Base-by-base conservation (phyloP, 257 asterid genomes). In the Jacaranda mimosifolia region DNA sequence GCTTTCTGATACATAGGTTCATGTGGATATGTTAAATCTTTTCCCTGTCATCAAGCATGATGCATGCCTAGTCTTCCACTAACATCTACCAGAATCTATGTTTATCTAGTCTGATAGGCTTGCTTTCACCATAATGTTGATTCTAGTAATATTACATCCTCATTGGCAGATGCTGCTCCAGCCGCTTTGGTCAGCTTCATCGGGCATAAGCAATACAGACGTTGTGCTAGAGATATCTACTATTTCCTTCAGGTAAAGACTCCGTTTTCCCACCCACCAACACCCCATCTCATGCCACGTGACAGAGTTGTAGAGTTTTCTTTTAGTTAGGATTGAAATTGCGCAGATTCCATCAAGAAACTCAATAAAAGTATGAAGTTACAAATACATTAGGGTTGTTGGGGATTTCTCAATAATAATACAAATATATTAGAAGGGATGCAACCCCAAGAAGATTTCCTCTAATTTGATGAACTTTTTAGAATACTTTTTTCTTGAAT, bases 181-280 rank as follows among this genome's bases (percentile, higher is more conserved):
- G 80, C 91, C 36, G 56, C 98, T 42, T 84, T 94, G 92, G 96
- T 92, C 63, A 90, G 98, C 91, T 85, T 94, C 85, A 87, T 94
- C 53, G 98, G 98, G 87, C 85, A 86, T 38, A 94, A 88, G 80
- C 98, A 94, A 78, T 94, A 94, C 84, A 82, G 89, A 40, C 94
- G 94, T 67, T 85, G 96, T 67, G 97, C 98, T 76, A 85, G 93
- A 83, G 98, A 94, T 73, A 72, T 94, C 59, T 94, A 90, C 81
- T 90, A 89, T 76, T 94, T 94, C 85, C 90, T 89, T 86, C 98
- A 94, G 98, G 98, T 94, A 85, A 66, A 76, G 38, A 57, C 21
- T 38, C 8, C 36, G 39, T 15, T 19, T 32, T 6, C 59, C 53
- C n/a, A n/a, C 26, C 57, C 53, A 14, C 56, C 1, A 6, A 7